Evolutionary conservation across 2,329 filamentous ascomycete species (phyloP), one percentile per base, ranked within the genome.

Genomic region (Aureobasidium sp.): DNA sequence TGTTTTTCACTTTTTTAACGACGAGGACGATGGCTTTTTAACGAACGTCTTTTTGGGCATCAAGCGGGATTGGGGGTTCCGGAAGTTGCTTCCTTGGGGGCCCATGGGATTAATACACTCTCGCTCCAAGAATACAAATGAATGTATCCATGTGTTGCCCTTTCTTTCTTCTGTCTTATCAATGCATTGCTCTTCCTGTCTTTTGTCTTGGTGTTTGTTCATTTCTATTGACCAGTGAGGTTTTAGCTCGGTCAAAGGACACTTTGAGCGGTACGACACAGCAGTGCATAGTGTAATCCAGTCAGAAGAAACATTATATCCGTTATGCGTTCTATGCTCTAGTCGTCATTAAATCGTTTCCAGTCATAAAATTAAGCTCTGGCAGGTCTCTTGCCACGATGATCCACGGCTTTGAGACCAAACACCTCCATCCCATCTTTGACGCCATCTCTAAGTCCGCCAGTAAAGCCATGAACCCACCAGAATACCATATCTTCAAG

Each of bases 361-460:
- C 1, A 1, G n/a, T 31, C 36, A 20, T 52, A 9, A 3, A 27
- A 55, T 55, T 37, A 55, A 41, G 36, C 37, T 41, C 51, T 25
- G 9, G 51, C 37, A 41, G 14, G 29, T 36, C 53, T 37, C 55
- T 44, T 48, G 15, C 39, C 42, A 3, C 55, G 29, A 12, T 15
- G 31, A 9, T 59, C 55, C 39, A 39, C 22, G 5, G 20, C 17
- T 36, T 49, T 70, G 63, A 66, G 63, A 2, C 79, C 78, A 52
- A 82, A 64, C 45, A 80, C 73, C 22, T 74, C 70, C 71, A 84
- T 75, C 0, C 83, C 83, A 64, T 84, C 80, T 1, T 78, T 79
- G 39, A 79, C 76, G 6, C 88, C 86, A 67, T 90, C 85, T 67
- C 85, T 84, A 45, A 90, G 76, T 0, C 88, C 88, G 15, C 84